A percentile compares a stretch with the other conserved stretches of the same genome.
phyloP scores from a whole-genome alignment of 2,329 filamentous ascomycete species.

The Aspergillus sp. region DNA sequence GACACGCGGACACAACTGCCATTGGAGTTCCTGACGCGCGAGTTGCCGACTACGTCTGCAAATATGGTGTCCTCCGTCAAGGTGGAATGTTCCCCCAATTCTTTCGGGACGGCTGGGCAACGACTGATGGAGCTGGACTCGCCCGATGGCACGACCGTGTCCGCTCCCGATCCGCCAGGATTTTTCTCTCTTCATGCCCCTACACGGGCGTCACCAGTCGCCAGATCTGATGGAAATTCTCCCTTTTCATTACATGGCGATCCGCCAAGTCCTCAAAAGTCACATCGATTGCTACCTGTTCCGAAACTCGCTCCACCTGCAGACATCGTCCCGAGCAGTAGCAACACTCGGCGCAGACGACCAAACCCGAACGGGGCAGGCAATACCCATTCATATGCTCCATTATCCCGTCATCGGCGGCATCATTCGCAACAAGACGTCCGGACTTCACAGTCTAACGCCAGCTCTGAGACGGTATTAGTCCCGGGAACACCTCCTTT shows the following conservation, averaged over 20 bases:
- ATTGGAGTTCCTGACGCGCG: constrained; percentile 65
- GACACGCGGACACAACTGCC: constrained; percentile 76
- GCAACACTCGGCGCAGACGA: constrained; percentile 31
- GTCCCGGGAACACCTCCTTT: constrained; percentile 33
- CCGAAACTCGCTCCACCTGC: constrained; percentile 44
- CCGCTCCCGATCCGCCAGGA: constrained; percentile 19
- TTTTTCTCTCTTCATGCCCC: constrained; percentile 6
- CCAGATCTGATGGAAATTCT: constrained; percentile 12
- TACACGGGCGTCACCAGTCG: constrained; percentile 12
- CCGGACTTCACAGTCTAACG: constrained; percentile 16
- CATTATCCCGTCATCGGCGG: constrained; percentile 27
- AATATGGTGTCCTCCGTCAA: constrained; percentile 53
- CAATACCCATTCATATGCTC: constrained; percentile 15
- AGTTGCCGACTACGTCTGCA: constrained; percentile 58
- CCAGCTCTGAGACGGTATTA: constrained; percentile 16
- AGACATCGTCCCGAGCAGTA: constrained; percentile 37
- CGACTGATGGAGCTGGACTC: constrained; percentile 21
- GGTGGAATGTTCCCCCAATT: constrained; percentile 38
- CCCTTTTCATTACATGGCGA: constrained; percentile 12
- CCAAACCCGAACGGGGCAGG: constrained; percentile 35
- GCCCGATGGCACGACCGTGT: constrained; percentile 19
- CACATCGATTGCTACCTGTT: constrained; percentile 15
- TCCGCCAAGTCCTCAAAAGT: constrained; percentile 15
- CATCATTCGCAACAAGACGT: constrained; percentile 33
- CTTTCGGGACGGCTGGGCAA: background rate